Percentiles rank a stretch among this genome's conserved stretches.
phyloP scores from a whole-genome alignment of 257 asterid genomes.

The Nicotiana noctiflora region DNA sequence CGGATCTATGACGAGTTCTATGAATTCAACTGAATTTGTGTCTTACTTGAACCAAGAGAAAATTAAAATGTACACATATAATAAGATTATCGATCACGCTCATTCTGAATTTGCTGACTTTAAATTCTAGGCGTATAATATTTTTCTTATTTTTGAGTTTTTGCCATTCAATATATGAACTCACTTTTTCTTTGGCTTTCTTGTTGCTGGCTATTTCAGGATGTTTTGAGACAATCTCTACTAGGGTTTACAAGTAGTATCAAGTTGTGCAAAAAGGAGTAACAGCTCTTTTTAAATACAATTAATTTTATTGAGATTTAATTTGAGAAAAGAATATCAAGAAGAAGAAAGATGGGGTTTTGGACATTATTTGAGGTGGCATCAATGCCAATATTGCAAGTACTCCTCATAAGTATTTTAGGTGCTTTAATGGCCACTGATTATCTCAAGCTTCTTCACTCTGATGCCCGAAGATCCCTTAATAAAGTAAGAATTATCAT shows the following conservation, averaged over 20 bases:
- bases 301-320: no score
- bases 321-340: background rate
- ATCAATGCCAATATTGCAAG: constrained; percentile 73
- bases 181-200: no score
- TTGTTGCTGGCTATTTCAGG: background rate
- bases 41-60: no score
- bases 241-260: no score
- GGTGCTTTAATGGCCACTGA: constrained; percentile 87
- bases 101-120: background rate
- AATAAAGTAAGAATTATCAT: constrained; percentile 36
- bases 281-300: background rate
- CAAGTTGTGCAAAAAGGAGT: no score
- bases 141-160: background rate
- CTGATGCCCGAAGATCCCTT: constrained; percentile 48
- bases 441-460: constrained; percentile 50
- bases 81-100: no score
- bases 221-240: background rate
- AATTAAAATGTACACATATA: no score
- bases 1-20: no score
- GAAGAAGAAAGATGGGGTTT: constrained; percentile 42
- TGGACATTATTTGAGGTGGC: constrained; percentile 66
- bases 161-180: no score
- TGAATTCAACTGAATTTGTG: no score
- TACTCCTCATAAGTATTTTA: constrained; percentile 49
- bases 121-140: no score